Evolutionary conservation across 1,284 basidiomycete species (phyloP).

Genomic region (Boletus austroedulis): DNA sequence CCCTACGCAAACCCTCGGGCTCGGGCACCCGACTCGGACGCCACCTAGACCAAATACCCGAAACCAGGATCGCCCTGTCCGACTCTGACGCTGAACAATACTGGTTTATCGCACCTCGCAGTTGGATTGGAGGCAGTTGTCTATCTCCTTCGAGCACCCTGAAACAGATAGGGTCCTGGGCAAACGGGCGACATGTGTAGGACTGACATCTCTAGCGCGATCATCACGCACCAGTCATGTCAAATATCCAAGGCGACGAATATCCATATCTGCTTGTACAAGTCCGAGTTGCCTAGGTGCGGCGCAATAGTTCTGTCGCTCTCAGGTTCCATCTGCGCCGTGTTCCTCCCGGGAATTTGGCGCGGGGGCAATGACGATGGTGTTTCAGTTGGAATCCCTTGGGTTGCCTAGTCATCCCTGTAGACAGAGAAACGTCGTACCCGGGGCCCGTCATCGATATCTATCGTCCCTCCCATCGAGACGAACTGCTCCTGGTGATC

Average conservation of each 20-base stretch:
- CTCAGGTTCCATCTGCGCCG: not conserved
- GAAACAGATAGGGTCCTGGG: too few relatives aligned
- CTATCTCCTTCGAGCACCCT: conserved; percentile 10
- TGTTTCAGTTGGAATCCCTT: not conserved
- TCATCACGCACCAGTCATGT: conserved; percentile 10
- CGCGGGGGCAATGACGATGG: not conserved
- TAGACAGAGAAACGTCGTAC: not conserved
- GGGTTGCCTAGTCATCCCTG: too few relatives aligned
- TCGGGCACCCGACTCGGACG: too few relatives aligned
- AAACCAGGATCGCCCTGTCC: not conserved
- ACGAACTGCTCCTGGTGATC: not conserved
- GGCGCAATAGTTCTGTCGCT: not conserved
- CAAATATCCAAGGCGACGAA: conserved; percentile 3
- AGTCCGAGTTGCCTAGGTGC: not conserved
- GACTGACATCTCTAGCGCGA: conserved; percentile 4
- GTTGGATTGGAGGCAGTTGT: not conserved
- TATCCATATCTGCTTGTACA: not conserved
- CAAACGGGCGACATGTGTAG: too few relatives aligned
- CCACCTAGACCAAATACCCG: not conserved
- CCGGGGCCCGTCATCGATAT: not conserved
- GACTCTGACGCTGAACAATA: not conserved
- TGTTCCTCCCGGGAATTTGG: not conserved
- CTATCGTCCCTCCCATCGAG: too few relatives aligned
- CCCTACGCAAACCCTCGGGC: too few relatives aligned
- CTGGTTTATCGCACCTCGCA: not conserved